phyloP scores from a whole-genome alignment of 139 green algal genomes.

The Volvox reticuliferus region DNA sequence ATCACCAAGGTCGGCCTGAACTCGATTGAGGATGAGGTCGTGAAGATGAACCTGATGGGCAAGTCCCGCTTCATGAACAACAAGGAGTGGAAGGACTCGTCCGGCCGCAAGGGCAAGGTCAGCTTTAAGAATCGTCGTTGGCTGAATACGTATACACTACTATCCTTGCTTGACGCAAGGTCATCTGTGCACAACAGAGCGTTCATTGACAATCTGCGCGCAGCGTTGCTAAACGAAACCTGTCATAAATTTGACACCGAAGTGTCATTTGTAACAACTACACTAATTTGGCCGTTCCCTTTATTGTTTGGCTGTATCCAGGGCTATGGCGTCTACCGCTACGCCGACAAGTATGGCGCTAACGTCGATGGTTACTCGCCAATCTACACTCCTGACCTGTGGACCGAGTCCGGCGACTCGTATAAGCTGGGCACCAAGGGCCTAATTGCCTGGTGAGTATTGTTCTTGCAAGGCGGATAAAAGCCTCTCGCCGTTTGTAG shows the following conservation, averaged over 20 bases:
- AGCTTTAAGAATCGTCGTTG: background rate
- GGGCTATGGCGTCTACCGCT: slow-evolving; percentile 93
- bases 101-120: slow-evolving; percentile 90
- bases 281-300: too few relatives aligned
- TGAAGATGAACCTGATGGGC: slow-evolving; percentile 91
- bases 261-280: too few relatives aligned
- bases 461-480: too few relatives aligned
- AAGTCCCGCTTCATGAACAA: slow-evolving; percentile 79
- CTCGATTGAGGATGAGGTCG: slow-evolving; percentile 77
- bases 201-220: too few relatives aligned
- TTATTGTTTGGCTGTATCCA: slow-evolving; percentile 35
- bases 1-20: slow-evolving; percentile 90
- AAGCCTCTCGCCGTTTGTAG: too few relatives aligned
- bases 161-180: too few relatives aligned
- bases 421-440: slow-evolving; percentile 94
- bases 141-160: too few relatives aligned
- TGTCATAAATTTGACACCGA: too few relatives aligned
- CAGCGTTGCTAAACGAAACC: too few relatives aligned
- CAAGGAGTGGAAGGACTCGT: slow-evolving; percentile 90
- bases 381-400: slow-evolving; percentile 97
- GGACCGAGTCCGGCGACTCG: slow-evolving; percentile 82
- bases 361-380: slow-evolving; percentile 97
- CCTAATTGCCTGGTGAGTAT: slow-evolving; percentile 88
- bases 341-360: slow-evolving; percentile 92
- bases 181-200: too few relatives aligned